Conservation (phyloP, 1,139 yeast genomes). For the Diutina mesorugosa region DNA sequence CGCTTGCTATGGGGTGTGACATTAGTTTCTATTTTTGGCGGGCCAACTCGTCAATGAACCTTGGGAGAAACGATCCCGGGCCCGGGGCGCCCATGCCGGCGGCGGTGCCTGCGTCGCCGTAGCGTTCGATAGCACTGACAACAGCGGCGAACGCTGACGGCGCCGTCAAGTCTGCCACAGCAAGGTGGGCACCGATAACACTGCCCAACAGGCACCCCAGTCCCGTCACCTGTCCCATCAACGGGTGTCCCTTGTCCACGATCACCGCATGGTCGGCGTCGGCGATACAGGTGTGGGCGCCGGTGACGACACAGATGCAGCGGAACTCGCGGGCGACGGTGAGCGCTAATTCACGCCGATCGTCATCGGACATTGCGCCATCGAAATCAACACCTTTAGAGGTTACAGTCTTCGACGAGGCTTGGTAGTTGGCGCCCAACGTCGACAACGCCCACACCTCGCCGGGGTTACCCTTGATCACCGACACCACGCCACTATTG, state of each 20-base stretch:
- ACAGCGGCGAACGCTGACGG: slow-evolving; percentile 27
- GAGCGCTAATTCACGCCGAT: slow-evolving; percentile 26
- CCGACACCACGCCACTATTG: slow-evolving; percentile 47
- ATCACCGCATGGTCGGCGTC: not conserved
- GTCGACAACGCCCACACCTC: slow-evolving; percentile 45
- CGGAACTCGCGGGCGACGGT: slow-evolving; percentile 42
- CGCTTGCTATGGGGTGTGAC: not conserved
- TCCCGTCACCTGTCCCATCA: slow-evolving; percentile 75
- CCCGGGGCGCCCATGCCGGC: slow-evolving; percentile 23
- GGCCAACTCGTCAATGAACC: not conserved
- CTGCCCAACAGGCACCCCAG: slow-evolving; percentile 83
- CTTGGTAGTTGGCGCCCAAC: slow-evolving; percentile 9
- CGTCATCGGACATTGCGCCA: slow-evolving; percentile 18
- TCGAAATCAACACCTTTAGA: slow-evolving; percentile 54
- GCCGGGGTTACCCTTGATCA: slow-evolving; percentile 81
- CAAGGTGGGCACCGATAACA: slow-evolving; percentile 48
- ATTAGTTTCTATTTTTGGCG: not conserved
- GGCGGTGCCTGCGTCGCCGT: slow-evolving; percentile 50
- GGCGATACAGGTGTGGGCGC: slow-evolving; percentile 12
- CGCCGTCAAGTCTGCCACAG: slow-evolving; percentile 21
- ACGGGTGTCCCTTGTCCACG: slow-evolving; percentile 46
- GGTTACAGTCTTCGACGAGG: slow-evolving; percentile 33
- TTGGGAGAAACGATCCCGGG: not conserved
- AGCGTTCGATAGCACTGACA: slow-evolving; percentile 44
- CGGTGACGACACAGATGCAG: slow-evolving; percentile 63